Conservation (phyloP, 805 yeast species). For the Teunomyces pallodes region DNA sequence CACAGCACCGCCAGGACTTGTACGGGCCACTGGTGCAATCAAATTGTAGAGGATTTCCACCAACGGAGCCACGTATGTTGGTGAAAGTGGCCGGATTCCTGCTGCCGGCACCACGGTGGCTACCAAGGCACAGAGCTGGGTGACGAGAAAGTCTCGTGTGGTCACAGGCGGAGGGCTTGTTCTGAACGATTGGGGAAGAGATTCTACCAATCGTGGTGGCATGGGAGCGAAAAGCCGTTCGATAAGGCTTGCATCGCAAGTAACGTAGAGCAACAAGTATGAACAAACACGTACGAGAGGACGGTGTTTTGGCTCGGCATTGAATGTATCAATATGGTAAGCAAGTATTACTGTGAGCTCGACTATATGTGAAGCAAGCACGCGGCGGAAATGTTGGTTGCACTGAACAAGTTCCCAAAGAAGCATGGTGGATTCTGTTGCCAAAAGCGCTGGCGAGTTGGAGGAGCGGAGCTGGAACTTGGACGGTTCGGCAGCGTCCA, state of each 20-base stretch:
- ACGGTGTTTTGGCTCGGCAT: constrained; percentile 29
- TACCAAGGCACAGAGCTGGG: constrained; percentile 49
- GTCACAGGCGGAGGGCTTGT: constrained; percentile 44
- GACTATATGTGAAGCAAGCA: constrained; percentile 40
- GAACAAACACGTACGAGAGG: constrained; percentile 50
- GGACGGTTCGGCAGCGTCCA: constrained; percentile 8
- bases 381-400: constrained; percentile 53
- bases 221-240: constrained; percentile 46
- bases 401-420: constrained; percentile 78
- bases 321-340: constrained; percentile 55
- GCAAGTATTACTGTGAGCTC: constrained; percentile 54
- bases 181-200: constrained; percentile 54
- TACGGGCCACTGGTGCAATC: constrained; percentile 39
- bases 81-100: constrained; percentile 25
- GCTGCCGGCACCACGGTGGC: constrained; percentile 18
- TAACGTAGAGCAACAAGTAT: constrained; percentile 51
- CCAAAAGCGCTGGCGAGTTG: constrained; percentile 41
- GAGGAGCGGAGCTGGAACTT: constrained; percentile 9
- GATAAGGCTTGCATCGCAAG: constrained; percentile 35
- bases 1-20: constrained; percentile 15
- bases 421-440: constrained; percentile 57
- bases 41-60: constrained; percentile 63
- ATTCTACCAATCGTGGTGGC: constrained; percentile 40
- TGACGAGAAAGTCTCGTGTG: constrained; percentile 60
- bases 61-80: constrained; percentile 37